Percentiles rank a stretch among this genome's conserved stretches.
These are phyloP conservation scores for Phylloporus sp. DNA, from an alignment of 768 basidiomycete species.

Conservation along the genomic window DNA sequence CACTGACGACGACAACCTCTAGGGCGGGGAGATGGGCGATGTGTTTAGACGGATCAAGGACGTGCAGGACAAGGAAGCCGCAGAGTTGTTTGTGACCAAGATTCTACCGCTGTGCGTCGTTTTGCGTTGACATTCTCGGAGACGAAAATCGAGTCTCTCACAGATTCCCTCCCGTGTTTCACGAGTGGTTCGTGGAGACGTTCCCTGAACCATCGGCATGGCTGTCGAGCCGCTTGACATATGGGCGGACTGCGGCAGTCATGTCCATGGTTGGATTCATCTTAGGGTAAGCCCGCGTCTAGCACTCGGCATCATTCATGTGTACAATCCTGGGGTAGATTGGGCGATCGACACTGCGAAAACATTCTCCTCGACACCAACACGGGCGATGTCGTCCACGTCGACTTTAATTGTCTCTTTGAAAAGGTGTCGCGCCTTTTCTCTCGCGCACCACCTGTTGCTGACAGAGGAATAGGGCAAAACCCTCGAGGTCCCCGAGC, in stretches of 20 bases:
- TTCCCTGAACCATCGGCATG: slow-evolving; percentile 97
- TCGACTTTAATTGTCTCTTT: slow-evolving; percentile 97
- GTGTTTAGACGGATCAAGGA: slow-evolving; percentile 51
- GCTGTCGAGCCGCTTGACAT: slow-evolving; percentile 84
- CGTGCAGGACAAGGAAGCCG: slow-evolving; percentile 45
- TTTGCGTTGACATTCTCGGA: background rate
- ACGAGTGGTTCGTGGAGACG: slow-evolving; percentile 96
- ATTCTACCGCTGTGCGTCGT: slow-evolving; percentile 54
- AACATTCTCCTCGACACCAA: slow-evolving; percentile 90
- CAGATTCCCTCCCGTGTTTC: slow-evolving; percentile 79
- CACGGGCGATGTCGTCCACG: slow-evolving; percentile 90
- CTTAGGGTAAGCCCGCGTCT: slow-evolving; percentile 56
- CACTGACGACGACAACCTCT: background rate
- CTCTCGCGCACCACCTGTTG: background rate
- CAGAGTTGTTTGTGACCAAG: slow-evolving; percentile 46
- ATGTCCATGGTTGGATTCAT: slow-evolving; percentile 99
- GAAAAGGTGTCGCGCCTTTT: slow-evolving; percentile 61
- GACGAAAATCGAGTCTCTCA: background rate
- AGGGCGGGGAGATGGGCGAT: slow-evolving; percentile 46
- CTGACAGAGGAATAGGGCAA: slow-evolving; percentile 50
- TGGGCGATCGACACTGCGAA: slow-evolving; percentile 97
- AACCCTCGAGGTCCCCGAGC: slow-evolving; percentile 81
- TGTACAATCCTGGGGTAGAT: too few relatives aligned
- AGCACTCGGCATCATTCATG: too few relatives aligned
- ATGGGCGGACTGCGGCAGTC: slow-evolving; percentile 87